Percentiles rank a stretch among this genome's conserved stretches.
Evolutionary conservation across 2,329 filamentous ascomycete genomes (phyloP).

Genomic region (Diaporthe eres): DNA sequence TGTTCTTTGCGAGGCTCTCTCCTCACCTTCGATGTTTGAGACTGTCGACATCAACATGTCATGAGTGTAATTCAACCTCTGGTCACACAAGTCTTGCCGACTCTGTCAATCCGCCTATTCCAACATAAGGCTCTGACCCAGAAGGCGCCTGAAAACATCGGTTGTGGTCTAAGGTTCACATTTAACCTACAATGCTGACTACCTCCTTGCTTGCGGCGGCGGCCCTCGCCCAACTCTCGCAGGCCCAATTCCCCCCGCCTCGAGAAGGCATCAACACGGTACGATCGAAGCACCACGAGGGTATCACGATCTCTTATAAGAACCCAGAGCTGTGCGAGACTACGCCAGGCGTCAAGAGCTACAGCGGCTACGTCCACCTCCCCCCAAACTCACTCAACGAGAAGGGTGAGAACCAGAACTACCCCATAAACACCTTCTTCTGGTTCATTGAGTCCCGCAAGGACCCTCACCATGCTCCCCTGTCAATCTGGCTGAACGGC

Average conservation of each 20-base stretch:
- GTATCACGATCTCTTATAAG: conserved; percentile 79
- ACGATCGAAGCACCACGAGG: conserved; percentile 60
- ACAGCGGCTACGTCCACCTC: conserved; percentile 71
- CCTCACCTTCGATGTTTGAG: background rate
- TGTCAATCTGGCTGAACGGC: conserved; percentile 62
- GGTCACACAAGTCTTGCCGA: background rate
- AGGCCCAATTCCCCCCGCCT: conserved; percentile 40
- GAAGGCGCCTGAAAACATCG: background rate
- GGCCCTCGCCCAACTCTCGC: conserved; percentile 25
- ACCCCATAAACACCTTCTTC: conserved; percentile 75
- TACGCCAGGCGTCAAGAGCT: conserved; percentile 76
- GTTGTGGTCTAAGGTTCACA: background rate
- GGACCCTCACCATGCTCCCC: conserved; percentile 41
- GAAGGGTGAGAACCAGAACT: conserved; percentile 49
- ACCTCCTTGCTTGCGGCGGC: conserved; percentile 11
- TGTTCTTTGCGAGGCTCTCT: background rate
- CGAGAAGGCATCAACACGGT: conserved; percentile 39
- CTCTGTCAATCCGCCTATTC: background rate
- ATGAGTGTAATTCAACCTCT: background rate
- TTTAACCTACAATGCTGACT: background rate
- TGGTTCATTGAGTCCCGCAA: conserved; percentile 73
- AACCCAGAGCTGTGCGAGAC: conserved; percentile 71
- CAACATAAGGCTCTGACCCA: background rate
- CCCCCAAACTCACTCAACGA: conserved; percentile 58
- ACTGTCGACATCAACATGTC: background rate